Base-by-base conservation (phyloP, 768 basidiomycete genomes). In the Nidularia pulvinata region DNA sequence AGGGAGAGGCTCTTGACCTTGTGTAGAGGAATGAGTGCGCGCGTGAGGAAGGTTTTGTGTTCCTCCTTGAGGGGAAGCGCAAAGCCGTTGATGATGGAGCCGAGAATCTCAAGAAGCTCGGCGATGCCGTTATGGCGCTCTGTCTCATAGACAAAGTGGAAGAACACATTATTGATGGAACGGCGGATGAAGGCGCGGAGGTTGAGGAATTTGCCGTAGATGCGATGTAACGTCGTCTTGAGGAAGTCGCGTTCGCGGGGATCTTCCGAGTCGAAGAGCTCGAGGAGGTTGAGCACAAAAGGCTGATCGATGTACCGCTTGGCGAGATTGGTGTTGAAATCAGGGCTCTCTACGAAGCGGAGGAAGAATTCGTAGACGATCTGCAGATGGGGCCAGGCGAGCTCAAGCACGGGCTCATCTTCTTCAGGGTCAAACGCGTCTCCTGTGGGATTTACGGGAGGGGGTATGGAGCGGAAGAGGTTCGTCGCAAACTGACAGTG, bases 331-430 rank as follows among this genome's bases (percentile, higher is more conserved):
- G 93, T 95, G 80, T 96, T 98, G 78, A 99, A 98, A 69, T 99
- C 97, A 14, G 91, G 91, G 61, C 87, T 91, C 72, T 99, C 97
- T 55, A 99, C 91, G 66, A 99, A 99, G 37, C 97, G 90, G 33
- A 99, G 87, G 84, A 99, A 99, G 73, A 99, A 98, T 72, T 99
- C 97, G 76, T 99, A 99, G 50, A 99, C 97, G 60, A 99, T 95
- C 70, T 99, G 95, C 53, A 99, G 82, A 70, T 99, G 97, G 39
- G 97, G 97, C 97, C 97, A 99, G 30, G 97, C 97, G 53, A 98
- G 89, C 68, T 99, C 97, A 55, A 99, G 82, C 2, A 99, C 97
- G 6, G 97, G 97, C 59, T 99, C 97, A 63, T 99, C 97, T 74
- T 99, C 97, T 72, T 99, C 97, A 19, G 97, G 97, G 68, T 99